These are phyloP conservation scores for Cystoderma amianthinum DNA, from an alignment of 768 basidiomycete genomes.

Conservation along the genomic window DNA sequence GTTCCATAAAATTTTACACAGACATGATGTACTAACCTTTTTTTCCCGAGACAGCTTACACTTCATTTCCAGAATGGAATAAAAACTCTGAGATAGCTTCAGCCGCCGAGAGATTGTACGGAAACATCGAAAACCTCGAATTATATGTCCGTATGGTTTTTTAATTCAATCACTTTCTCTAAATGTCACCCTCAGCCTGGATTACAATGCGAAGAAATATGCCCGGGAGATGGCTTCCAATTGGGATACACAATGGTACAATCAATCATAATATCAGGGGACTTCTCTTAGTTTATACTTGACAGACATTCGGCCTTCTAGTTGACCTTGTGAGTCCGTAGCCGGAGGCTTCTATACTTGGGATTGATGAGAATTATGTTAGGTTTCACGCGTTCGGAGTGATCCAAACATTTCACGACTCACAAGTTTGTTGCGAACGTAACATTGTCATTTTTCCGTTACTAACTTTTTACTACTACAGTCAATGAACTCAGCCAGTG, in stretches of 20 bases:
- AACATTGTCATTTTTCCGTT: too few relatives aligned
- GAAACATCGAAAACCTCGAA: slow-evolving; percentile 25
- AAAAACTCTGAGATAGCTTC: slow-evolving; percentile 15
- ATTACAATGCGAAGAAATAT: slow-evolving; percentile 8
- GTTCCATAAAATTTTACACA: too few relatives aligned
- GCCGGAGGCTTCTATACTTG: too few relatives aligned
- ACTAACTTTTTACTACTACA: too few relatives aligned
- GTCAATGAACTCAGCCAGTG: too few relatives aligned
- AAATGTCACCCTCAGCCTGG: slow-evolving; percentile 7
- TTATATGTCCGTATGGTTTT: slow-evolving; percentile 18
- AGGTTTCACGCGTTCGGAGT: slow-evolving; percentile 15
- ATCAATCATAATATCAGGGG: neutral
- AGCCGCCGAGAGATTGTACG: slow-evolving; percentile 20
- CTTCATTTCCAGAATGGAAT: slow-evolving; percentile 24
- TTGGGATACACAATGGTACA: slow-evolving; percentile 20
- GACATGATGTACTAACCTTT: neutral
- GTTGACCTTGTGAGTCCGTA: slow-evolving; percentile 12
- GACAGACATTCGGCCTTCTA: slow-evolving; percentile 13
- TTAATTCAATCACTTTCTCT: neutral
- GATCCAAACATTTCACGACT: too few relatives aligned
- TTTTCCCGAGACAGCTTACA: slow-evolving; percentile 11
- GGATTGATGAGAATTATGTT: too few relatives aligned
- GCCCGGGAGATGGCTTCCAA: slow-evolving; percentile 8
- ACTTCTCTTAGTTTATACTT: neutral
- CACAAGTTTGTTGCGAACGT: too few relatives aligned